Base-by-base conservation (phyloP, 169 alveolate species). In the Besnoitia besnoiti region DNA sequence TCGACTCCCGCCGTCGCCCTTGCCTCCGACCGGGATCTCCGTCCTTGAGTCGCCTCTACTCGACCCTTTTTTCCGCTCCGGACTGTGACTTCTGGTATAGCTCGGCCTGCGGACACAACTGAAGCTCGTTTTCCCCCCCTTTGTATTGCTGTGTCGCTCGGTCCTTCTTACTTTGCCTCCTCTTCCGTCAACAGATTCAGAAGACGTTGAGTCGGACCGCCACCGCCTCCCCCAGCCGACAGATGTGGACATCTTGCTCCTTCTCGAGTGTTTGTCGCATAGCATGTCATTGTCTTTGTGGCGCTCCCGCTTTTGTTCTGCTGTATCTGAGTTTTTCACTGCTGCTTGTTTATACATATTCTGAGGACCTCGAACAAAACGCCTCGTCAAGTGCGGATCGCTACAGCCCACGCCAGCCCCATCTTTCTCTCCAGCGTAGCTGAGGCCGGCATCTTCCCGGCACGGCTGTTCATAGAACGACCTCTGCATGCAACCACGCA, bases 281-380 rank as follows among this genome's bases (percentile, higher is more conserved):
- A 39, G 82, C 46, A 39, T 10, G 39, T 19, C 82, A 27, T 37
- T n/a, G 47, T 30, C 82, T 37, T n/a, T 30, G 47, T 10, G 8
- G 16, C 82, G 46, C 82, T 73, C n/a, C 44, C 82, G 46, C 46
- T 3, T 19, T 1, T 1, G 44, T 1, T 37, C 82, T 1, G 82
- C 46, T 73, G 44, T 73, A 24, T 51, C 67, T 51, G n/a, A n/a
- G 47, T 73, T 73, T 30, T 73, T 42, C n/a, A 73, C 27, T 19
- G 82, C 82, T 42, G 82, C 82, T n/a, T 73, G 82, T n/a, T 73
- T 42, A 42, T 73, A 73, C 27, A 73, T 42, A 16, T 8, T 35
- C n/a, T 73, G 39, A 73, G n/a, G 82, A 37, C 82, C 82, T 35
- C 82, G 82, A n/a, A 73, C 82, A 37, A 73, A 73, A 37, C 8